These are phyloP conservation scores for Mayamaea pseudoterrestris DNA, from an alignment of 108 stramenopile species.

Conservation along the genomic window DNA sequence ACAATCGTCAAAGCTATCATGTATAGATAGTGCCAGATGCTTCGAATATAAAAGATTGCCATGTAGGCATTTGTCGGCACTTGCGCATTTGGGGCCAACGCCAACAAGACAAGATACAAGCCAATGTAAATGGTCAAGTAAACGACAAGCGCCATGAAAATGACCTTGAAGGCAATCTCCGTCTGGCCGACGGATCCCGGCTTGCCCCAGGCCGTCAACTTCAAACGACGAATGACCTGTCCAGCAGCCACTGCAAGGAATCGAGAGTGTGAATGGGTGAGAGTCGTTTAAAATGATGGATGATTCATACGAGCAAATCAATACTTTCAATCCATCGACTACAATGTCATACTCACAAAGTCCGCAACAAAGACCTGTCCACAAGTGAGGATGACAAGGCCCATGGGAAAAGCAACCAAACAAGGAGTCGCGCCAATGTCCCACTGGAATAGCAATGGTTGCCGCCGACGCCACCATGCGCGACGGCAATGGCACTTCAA, in stretches of 20 bases:
- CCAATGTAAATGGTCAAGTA: slow-evolving; percentile 3
- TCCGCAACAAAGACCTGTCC: slow-evolving; percentile 2
- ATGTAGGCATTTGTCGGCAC: neutral
- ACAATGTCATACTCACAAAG: too few species aligned
- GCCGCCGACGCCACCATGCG: neutral
- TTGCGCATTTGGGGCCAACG: neutral
- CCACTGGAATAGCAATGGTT: slow-evolving; percentile 6
- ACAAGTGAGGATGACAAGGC: slow-evolving; percentile 6
- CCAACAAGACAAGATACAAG: neutral
- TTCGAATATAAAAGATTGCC: neutral
- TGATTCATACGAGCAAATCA: too few species aligned
- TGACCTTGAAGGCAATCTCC: neutral
- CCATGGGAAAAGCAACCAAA: slow-evolving; percentile 4
- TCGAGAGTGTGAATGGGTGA: too few species aligned
- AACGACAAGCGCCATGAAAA: neutral
- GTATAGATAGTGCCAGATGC: neutral
- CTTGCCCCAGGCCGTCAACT: slow-evolving; percentile 1
- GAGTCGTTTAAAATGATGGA: too few species aligned
- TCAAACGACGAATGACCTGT: slow-evolving; percentile 8
- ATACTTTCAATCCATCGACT: too few species aligned
- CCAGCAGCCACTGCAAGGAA: slow-evolving; percentile 7
- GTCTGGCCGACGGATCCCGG: neutral
- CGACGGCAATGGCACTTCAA: slow-evolving; percentile 16
- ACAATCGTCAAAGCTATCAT: neutral
- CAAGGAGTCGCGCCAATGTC: slow-evolving; percentile 5